Conservation (phyloP, 1,284 basidiomycete genomes). For the Fomitopsis schrenkii region DNA sequence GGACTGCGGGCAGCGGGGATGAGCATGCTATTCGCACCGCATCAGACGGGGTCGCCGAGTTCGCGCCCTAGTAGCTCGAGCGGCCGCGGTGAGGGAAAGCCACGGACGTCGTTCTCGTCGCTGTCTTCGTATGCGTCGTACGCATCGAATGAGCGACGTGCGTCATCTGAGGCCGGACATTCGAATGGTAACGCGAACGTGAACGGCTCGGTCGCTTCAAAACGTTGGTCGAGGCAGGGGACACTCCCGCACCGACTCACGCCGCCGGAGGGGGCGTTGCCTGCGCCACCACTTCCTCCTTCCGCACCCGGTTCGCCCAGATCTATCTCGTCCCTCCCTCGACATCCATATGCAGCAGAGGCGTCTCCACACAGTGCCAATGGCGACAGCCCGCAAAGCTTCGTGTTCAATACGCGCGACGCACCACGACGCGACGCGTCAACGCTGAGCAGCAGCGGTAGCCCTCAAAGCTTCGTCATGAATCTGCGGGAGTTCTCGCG, state of each 20-base stretch:
- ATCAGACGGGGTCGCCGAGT: conserved; percentile 10
- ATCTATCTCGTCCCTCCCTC: conserved; percentile 13
- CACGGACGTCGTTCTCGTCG: conserved; percentile 45
- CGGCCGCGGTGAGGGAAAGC: conserved; percentile 13
- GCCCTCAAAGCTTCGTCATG: conserved; percentile 45
- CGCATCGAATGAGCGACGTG: conserved; percentile 26
- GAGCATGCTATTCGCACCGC: conserved; percentile 1
- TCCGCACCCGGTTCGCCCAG: conserved; percentile 14
- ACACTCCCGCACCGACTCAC: conserved; percentile 47
- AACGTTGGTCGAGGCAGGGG: conserved; percentile 56
- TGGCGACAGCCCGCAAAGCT: conserved; percentile 38
- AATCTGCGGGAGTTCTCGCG: conserved; percentile 45
- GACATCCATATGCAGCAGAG: conserved; percentile 33
- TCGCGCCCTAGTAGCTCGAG: conserved; percentile 3
- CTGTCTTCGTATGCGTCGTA: conserved; percentile 47
- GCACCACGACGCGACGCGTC: conserved; percentile 57
- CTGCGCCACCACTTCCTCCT: conserved; percentile 29
- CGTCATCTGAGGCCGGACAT: conserved; percentile 31
- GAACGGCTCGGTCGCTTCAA: conserved; percentile 19
- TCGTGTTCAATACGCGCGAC: conserved; percentile 38
- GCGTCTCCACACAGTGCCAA: conserved; percentile 10
- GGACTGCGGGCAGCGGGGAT: conserved; percentile 24
- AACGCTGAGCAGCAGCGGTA: conserved; percentile 39
- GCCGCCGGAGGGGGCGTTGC: conserved; percentile 57
- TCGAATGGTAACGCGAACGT: not conserved